Percentiles rank a stretch among this genome's conserved stretches.
Conservation (phyloP, 805 yeast species). For the Lachancea lanzarotensis region DNA sequence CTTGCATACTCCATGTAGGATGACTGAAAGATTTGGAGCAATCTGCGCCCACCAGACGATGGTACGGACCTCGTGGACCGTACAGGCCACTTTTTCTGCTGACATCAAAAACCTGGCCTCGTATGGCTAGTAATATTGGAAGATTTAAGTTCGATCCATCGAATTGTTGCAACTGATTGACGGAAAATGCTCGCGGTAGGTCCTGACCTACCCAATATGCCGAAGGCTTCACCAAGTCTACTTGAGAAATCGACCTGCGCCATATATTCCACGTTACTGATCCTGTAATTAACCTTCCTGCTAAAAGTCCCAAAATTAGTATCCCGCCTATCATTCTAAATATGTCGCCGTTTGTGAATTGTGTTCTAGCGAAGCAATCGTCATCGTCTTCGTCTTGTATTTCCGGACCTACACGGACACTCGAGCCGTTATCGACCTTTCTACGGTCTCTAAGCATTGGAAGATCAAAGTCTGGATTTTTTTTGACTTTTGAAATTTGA, state of each 20-base stretch:
- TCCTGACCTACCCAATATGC: slow-evolving; percentile 14
- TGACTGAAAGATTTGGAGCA: slow-evolving; percentile 19
- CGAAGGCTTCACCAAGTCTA: not conserved
- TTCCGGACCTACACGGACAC: not conserved
- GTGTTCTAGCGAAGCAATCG: slow-evolving; percentile 3
- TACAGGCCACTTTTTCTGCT: slow-evolving; percentile 17
- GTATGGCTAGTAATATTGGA: slow-evolving; percentile 18
- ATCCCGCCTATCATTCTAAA: slow-evolving; percentile 17
- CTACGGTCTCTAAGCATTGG: slow-evolving; percentile 2
- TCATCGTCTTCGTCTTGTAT: slow-evolving; percentile 3
- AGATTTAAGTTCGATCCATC: not conserved
- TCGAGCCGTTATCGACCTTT: slow-evolving; percentile 5
- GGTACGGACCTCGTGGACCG: slow-evolving; percentile 24
- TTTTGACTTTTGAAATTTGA: too few relatives aligned
- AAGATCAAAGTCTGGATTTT: too few relatives aligned
- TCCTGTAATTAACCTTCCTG: slow-evolving; percentile 11
- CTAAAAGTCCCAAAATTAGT: slow-evolving; percentile 7
- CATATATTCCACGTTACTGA: slow-evolving; percentile 1
- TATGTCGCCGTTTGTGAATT: slow-evolving; percentile 14
- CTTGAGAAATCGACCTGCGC: not conserved
- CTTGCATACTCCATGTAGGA: slow-evolving; percentile 17
- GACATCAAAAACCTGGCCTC: slow-evolving; percentile 23
- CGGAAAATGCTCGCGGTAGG: slow-evolving; percentile 6
- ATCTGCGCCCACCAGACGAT: slow-evolving; percentile 21
- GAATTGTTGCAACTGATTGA: slow-evolving; percentile 7